Evolutionary conservation across 495 filamentous ascomycete species (phyloP), one percentile per base, ranked within the genome.

Genomic region (Aspergillus asperescens): DNA sequence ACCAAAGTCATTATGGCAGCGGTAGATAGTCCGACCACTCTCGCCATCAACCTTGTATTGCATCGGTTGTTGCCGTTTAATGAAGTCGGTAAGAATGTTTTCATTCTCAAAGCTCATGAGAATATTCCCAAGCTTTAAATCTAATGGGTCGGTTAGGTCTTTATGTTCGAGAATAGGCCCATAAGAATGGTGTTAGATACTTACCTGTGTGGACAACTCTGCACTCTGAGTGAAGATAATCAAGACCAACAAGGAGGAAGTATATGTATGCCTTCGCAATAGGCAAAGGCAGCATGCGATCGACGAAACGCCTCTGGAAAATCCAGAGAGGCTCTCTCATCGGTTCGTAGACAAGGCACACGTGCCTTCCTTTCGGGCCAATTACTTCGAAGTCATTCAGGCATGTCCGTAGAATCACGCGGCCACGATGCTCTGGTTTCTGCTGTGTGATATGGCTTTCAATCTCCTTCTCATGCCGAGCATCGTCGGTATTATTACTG

Each of bases 41-140:
- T 40, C 35, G 4, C 39, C 28, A 37, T 59, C 50, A 15, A 55
- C 50, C 15, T 71, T 73, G 40, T 56, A 62, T 40, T 56, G 39
- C 56, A 69, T 65, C 6, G 61, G 62, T 46, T 63, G 44, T 5
- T 60, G 20, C 56, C n/a, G 28, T 45, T 57, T 46, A 22, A 61
- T 52, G 43, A 63, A 67, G 3, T 56, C 51, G 24, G 62, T 50
- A 22, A 71, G 55, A 8, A 68, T 53, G 18, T 47, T 54, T 15
- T 40, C 54, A 58, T 69, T 62, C 43, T 68, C 66, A 50, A 71
- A 60, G 20, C 47, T 55, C 12, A 68, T 53, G 24, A 73, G 44
- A 35, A 73, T 66, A 55, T 72, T 70, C 18, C 66, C 59, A 20
- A 57, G 43, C 50, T 68, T 72, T n/a, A 70, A 50, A 48, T 69